Evolutionary conservation across 2,329 filamentous ascomycete genomes (phyloP), one percentile per base, ranked within the genome.

Genomic region (Alternaria angustiovoidea): DNA sequence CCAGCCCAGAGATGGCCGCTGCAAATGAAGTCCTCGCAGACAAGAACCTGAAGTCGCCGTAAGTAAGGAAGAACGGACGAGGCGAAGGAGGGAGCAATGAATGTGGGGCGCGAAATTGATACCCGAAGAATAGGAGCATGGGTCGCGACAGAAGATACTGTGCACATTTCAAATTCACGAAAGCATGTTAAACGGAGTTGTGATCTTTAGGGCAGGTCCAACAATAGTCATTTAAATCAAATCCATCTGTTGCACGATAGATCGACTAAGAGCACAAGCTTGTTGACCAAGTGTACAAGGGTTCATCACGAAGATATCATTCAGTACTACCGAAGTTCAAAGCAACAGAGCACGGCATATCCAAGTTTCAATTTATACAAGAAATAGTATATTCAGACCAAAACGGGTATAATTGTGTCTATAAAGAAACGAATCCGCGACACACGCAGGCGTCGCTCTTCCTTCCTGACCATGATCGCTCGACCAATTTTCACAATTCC

Each of bases 11-110:
- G 36, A 52, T 61, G 54, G 48, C 54, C 18, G 58, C 58, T 53
- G 58, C 58, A 9, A 57, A 61, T 32, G 58, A 61, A 24, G 58
- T 61, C 20, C 58, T 61, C 16, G 38, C 22, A 7, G 48, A 54
- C 9, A 61, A 57, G 48, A 28, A 57, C 3, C 42, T 61, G 14
- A 57, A 52, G 36, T 57, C 54, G 36, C 32, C 53, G 22, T 61
- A 43, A 55, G 38, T 7, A 12, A 18, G n/a, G 30, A 18, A 9
- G 9, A 41, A 7, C 14, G 20, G n/a, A 38, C 30, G 5, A 34
- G 34, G 9, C n/a, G n/a, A 39, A 18, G 36, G n/a, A 36, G 32
- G 12, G 32, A 36, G 5, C 32, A 36, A 14, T 14, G 14, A 16
- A 36, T 16, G 12, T 11, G 18, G 20, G 46, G 18, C 7, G 7